Evolutionary conservation across 1,284 basidiomycete genomes (phyloP).

Genomic region (Mycena sp.): DNA sequence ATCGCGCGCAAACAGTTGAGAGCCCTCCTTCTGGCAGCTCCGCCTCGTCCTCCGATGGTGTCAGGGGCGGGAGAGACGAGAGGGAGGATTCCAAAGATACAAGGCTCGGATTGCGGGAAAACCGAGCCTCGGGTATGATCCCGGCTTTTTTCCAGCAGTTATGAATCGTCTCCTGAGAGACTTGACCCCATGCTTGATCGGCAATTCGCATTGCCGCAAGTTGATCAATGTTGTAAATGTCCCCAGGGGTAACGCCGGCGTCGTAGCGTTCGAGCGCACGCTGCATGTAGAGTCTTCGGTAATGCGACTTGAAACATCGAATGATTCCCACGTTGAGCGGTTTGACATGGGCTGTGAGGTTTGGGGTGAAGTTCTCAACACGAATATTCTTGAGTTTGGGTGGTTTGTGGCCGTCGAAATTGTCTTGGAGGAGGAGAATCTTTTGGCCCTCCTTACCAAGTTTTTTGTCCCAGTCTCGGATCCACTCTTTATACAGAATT

Average conservation of each 20-base stretch:
- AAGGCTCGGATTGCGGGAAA: not conserved
- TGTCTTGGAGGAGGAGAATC: too few species aligned
- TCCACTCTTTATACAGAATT: conserved; percentile 42
- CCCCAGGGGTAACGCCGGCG: too few species aligned
- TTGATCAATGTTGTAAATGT: not conserved
- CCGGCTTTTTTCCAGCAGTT: not conserved
- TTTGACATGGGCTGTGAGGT: conserved; percentile 40
- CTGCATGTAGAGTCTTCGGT: too few species aligned
- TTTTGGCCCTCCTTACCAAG: not conserved
- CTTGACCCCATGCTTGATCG: not conserved
- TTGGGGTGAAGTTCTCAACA: conserved; percentile 38
- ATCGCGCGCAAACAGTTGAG: not conserved
- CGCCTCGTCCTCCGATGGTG: not conserved
- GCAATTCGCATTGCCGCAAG: not conserved
- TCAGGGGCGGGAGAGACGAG: not conserved
- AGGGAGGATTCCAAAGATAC: too few species aligned
- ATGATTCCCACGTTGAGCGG: conserved; percentile 42
- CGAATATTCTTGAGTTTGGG: conserved; percentile 33
- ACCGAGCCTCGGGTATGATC: not conserved
- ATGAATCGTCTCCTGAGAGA: not conserved
- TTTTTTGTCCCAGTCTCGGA: conserved; percentile 46
- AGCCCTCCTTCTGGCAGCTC: not conserved
- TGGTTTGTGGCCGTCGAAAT: too few species aligned
- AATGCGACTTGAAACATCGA: too few species aligned
- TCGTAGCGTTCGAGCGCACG: too few species aligned